Evolutionary conservation across 2,329 filamentous ascomycete species (phyloP), one percentile per base, ranked within the genome.

Genomic region (Pseudophaeomoniella oleicola): DNA sequence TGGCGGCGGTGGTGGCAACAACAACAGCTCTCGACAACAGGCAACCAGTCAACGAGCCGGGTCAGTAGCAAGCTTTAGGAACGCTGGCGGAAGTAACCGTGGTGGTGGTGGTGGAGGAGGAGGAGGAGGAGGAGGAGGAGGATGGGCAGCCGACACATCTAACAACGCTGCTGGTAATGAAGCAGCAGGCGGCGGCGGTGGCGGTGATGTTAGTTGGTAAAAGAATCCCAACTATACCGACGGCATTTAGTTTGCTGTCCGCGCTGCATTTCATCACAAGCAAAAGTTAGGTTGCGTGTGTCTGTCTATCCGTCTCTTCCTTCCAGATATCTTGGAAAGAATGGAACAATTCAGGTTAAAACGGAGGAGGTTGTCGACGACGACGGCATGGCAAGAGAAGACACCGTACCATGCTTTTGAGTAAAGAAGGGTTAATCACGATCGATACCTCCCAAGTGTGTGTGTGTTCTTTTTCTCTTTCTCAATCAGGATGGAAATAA

Each of bases 51-150:
- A 50, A 50, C 42, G 48, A 48, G 39, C 50, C 49, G 40, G 50
- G 43, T 41, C 48, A 9, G 30, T 37, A 38, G 22, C 37, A 5
- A 5, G 5, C 5, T 5, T 5, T 5, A 5, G 13, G 30, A 14
- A 5, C n/a, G n/a, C n/a, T n/a, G 13, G 30, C 39, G 59, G 40
- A 60, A 63, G 45, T 56, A 60, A 18, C 49, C 66, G 35, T 57
- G 58, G 36, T 58, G 42, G 52, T 58, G 57, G 53, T 66, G 38
- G 45, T 64, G 30, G 57, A 55, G 22, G 56, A 55, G 34, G 58
- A 65, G 45, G 54, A 54, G 35, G 54, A 59, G 38, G 60, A 64
- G 17, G 57, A 60, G 29, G 49, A 59, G 37, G 55, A 51, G 32
- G 55, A 51, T 30, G 50, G 58, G 9, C 59, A 57, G 42, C 56